phyloP scores from a whole-genome alignment of 2,329 filamentous ascomycete genomes.

The Hypoxylon sp. region DNA sequence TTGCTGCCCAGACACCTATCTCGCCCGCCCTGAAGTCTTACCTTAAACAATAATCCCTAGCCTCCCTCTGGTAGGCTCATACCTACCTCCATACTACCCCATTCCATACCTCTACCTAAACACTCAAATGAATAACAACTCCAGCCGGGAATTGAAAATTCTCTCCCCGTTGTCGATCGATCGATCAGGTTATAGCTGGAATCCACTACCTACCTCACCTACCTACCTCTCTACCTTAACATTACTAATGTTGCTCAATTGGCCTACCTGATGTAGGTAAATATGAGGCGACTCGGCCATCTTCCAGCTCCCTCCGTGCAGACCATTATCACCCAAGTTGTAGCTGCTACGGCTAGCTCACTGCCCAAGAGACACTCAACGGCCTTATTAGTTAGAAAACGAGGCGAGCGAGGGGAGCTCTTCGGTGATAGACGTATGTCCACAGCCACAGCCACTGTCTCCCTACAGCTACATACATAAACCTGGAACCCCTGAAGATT shows the following conservation, averaged over 20 bases:
- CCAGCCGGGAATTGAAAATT: conserved; percentile 4
- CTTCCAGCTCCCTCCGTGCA: conserved; percentile 8
- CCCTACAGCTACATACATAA: no score
- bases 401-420: no score
- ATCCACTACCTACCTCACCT: conserved; percentile 6
- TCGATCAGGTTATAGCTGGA: conserved; percentile 19
- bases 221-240: no score
- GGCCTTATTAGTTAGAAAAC: not conserved
- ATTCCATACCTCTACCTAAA: not conserved
- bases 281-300: not conserved
- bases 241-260: no score
- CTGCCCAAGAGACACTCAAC: not conserved
- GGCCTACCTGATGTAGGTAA: no score
- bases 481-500: no score
- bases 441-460: no score
- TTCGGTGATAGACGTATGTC: not conserved
- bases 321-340: not conserved
- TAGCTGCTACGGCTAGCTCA: not conserved
- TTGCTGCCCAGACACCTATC: not conserved
- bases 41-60: not conserved
- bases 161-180: conserved; percentile 3
- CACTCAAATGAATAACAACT: conserved; percentile 1
- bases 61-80: not conserved
- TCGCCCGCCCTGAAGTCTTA: not conserved
- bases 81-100: not conserved